These are phyloP conservation scores for Populus pruinosa DNA, from an alignment of 345 rosid species.

Conservation along the genomic window DNA sequence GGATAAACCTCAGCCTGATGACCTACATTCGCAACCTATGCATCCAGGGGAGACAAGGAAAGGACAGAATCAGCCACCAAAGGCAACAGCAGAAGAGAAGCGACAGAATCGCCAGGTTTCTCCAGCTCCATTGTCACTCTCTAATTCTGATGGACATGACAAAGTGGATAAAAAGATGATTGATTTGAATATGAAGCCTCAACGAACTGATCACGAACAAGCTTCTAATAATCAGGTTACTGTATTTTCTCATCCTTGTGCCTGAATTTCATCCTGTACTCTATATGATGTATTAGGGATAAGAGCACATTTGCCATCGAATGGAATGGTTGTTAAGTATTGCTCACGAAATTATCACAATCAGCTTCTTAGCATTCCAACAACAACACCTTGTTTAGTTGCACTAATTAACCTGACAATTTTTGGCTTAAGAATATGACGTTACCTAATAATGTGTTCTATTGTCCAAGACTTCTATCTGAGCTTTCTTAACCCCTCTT, in stretches of 20 bases:
- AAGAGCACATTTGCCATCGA: neutral
- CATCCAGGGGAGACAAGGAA: slow-evolving; percentile 31
- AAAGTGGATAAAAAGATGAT: slow-evolving; percentile 46
- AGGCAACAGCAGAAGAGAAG: slow-evolving; percentile 27
- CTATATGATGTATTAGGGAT: neutral
- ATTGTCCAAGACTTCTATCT: neutral
- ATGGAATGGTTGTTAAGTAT: neutral
- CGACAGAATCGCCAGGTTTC: slow-evolving; percentile 37
- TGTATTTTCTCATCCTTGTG: neutral
- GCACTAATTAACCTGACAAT: too few relatives aligned
- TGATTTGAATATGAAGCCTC: slow-evolving; percentile 75
- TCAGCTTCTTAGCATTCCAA: too few relatives aligned
- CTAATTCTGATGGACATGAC: slow-evolving; percentile 34
- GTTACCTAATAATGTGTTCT: neutral
- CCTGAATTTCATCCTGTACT: neutral
- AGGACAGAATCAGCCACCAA: slow-evolving; percentile 30
- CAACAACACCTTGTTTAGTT: too few relatives aligned
- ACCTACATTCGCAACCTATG: slow-evolving; percentile 22
- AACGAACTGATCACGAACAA: slow-evolving; percentile 41
- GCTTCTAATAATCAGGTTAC: slow-evolving; percentile 59
- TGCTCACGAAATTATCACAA: too few relatives aligned
- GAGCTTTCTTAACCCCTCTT: neutral
- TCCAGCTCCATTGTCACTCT: slow-evolving; percentile 24
- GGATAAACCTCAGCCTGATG: slow-evolving; percentile 37
- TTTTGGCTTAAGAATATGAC: too few relatives aligned